Percentiles rank a stretch among this genome's conserved stretches.
phyloP scores from a whole-genome alignment of 345 rosid genomes.

The Citrus medica region DNA sequence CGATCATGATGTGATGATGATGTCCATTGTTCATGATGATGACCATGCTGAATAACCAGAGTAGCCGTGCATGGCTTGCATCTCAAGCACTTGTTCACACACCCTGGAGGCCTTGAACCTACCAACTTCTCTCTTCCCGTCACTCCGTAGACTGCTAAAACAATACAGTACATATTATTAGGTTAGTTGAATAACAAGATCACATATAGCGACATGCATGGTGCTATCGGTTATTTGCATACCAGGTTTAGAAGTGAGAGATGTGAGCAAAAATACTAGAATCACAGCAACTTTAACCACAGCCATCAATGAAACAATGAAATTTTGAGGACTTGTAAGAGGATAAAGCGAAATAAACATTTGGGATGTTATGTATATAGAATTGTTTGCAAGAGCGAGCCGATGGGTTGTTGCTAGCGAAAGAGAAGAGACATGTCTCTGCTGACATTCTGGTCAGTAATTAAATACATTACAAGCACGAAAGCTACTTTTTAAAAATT shows the following conservation, averaged over 20 bases:
- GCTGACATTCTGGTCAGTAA: background rate
- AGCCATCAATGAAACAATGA: conserved; percentile 5
- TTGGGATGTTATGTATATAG: background rate
- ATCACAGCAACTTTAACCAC: background rate
- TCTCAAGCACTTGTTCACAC: conserved; percentile 36
- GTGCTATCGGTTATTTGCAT: background rate
- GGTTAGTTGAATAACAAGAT: background rate
- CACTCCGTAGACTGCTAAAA: conserved; percentile 9
- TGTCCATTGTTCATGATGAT: background rate
- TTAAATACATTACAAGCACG: background rate
- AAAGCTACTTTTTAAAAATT: background rate
- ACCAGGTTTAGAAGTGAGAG: conserved; percentile 9
- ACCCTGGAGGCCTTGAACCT: conserved; percentile 45
- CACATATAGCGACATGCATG: background rate
- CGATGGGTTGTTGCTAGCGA: background rate
- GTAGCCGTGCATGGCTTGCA: conserved; percentile 46
- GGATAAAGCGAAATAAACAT: background rate
- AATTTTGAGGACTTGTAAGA: background rate
- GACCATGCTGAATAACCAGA: conserved; percentile 24
- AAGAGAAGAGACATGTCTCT: background rate
- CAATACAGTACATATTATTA: background rate
- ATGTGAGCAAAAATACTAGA: conserved; percentile 1
- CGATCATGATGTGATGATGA: background rate
- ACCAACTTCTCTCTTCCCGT: conserved; percentile 21
- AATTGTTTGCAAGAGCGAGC: background rate